phyloP scores from a whole-genome alignment of 345 rosid genomes.

The Cardamine chenopodiifolia region DNA sequence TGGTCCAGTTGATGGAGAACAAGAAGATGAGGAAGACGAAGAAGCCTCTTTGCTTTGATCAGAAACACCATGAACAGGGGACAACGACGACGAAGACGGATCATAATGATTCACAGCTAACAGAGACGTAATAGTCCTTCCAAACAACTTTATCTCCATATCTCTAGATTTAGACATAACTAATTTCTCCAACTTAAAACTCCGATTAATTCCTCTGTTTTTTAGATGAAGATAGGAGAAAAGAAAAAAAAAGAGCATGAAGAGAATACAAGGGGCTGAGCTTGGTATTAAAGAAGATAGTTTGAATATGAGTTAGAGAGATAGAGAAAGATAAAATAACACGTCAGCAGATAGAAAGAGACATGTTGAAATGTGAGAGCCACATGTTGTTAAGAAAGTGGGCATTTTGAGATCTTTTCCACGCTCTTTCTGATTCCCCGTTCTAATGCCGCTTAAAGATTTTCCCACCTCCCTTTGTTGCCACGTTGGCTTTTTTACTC shows the following conservation, averaged over 20 bases:
- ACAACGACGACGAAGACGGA: not conserved
- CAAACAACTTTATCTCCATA: constrained; percentile 42
- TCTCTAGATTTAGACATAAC: constrained; percentile 39
- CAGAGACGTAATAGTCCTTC: constrained; percentile 33
- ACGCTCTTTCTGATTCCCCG: constrained; percentile 45
- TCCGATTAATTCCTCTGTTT: not conserved
- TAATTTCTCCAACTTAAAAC: too few relatives aligned
- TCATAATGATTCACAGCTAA: constrained; percentile 10
- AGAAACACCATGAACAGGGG: constrained; percentile 24
- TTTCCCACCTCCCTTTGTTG: constrained; percentile 24
- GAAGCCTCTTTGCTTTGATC: constrained; percentile 32
- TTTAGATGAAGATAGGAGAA: not conserved
- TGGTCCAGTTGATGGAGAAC: constrained; percentile 15
- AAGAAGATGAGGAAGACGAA: constrained; percentile 32
- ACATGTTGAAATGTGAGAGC: constrained; percentile 18
- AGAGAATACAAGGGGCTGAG: constrained; percentile 30
- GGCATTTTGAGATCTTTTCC: constrained; percentile 33
- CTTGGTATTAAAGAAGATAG: constrained; percentile 38
- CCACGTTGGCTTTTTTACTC: constrained; percentile 28
- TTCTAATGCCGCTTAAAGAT: constrained; percentile 35
- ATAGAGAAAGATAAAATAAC: constrained; percentile 20
- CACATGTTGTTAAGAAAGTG: constrained; percentile 35
- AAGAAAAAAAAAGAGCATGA: constrained; percentile 13
- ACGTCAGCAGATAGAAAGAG: constrained; percentile 22
- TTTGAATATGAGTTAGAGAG: constrained; percentile 3